Evolutionary conservation across 1,284 basidiomycete genomes (phyloP).

Genomic region (Coniferiporia sulphurascens): DNA sequence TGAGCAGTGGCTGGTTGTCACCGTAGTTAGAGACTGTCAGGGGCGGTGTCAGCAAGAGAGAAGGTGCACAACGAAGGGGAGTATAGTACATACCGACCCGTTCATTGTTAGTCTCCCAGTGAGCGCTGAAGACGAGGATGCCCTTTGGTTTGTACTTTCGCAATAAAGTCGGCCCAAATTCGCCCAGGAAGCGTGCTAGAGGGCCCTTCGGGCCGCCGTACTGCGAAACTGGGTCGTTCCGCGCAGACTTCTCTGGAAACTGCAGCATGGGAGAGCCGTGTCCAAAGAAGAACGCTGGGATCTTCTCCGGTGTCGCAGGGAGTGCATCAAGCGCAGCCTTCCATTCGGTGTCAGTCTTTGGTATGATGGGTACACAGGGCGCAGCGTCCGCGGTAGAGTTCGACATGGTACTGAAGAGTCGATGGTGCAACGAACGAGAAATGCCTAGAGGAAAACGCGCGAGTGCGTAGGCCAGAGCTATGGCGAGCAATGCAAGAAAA

Average conservation of each 20-base stretch:
- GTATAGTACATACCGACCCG: constrained; percentile 41
- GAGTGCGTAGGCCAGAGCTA: constrained; percentile 1
- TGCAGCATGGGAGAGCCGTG: constrained; percentile 61
- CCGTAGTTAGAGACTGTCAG: constrained; percentile 64
- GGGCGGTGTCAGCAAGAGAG: background rate
- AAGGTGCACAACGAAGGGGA: background rate
- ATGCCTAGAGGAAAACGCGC: constrained; percentile 4
- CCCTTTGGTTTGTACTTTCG: constrained; percentile 70
- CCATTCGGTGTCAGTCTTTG: constrained; percentile 45
- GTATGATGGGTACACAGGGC: constrained; percentile 19
- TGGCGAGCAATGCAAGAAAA: constrained; percentile 3
- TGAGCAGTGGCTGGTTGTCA: constrained; percentile 64
- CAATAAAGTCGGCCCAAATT: constrained; percentile 63
- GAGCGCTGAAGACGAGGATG: constrained; percentile 75
- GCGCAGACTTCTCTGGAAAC: constrained; percentile 29
- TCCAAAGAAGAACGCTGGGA: constrained; percentile 73
- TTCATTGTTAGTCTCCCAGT: constrained; percentile 65
- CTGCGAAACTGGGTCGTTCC: constrained; percentile 26
- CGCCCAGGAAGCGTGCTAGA: constrained; percentile 55
- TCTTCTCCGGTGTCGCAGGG: constrained; percentile 53
- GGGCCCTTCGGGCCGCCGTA: constrained; percentile 49
- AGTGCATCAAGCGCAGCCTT: constrained; percentile 51
- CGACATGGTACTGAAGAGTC: constrained; percentile 15
- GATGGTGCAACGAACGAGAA: background rate
- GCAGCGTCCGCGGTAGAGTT: constrained; percentile 17